Conservation (phyloP, 2,329 filamentous ascomycete species). For the Pseudonectria foliicola region DNA sequence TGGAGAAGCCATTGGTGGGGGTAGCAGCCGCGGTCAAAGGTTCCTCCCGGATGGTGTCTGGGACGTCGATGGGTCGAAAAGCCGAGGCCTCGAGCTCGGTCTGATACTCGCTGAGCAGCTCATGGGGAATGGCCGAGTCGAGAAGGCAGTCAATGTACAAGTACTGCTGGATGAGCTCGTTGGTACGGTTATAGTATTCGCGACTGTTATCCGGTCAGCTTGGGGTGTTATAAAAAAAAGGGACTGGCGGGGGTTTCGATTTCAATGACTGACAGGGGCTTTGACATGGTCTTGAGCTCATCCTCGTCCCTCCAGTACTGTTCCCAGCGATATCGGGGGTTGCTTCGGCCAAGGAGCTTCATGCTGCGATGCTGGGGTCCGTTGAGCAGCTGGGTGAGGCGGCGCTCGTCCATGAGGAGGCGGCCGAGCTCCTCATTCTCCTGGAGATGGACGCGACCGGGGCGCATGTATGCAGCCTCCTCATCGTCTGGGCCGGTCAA, state of each 20-base stretch:
- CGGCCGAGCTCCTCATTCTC: slow-evolving; percentile 39
- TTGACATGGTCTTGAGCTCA: slow-evolving; percentile 63
- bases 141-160: slow-evolving; percentile 86
- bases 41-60: slow-evolving; percentile 72
- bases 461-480: slow-evolving; percentile 17
- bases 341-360: slow-evolving; percentile 81
- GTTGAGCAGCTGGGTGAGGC: slow-evolving; percentile 51
- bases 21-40: slow-evolving; percentile 25
- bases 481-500: slow-evolving; percentile 26
- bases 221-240: not conserved
- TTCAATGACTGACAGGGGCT: slow-evolving; percentile 49
- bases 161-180: slow-evolving; percentile 84
- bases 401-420: slow-evolving; percentile 47
- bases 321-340: slow-evolving; percentile 79
- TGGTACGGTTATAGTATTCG: slow-evolving; percentile 82
- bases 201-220: slow-evolving; percentile 41
- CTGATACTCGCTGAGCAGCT: slow-evolving; percentile 82
- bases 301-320: slow-evolving; percentile 78
- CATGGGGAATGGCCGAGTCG: slow-evolving; percentile 86
- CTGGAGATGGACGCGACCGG: slow-evolving; percentile 13
- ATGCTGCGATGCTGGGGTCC: slow-evolving; percentile 73
- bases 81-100: slow-evolving; percentile 50
- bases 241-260: not conserved
- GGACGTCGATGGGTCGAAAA: slow-evolving; percentile 52
- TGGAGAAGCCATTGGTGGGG: slow-evolving; percentile 16